Percentiles rank a stretch among this genome's conserved stretches.
Evolutionary conservation across 1,284 basidiomycete genomes (phyloP).

Genomic region (Cryptococcus sp.): DNA sequence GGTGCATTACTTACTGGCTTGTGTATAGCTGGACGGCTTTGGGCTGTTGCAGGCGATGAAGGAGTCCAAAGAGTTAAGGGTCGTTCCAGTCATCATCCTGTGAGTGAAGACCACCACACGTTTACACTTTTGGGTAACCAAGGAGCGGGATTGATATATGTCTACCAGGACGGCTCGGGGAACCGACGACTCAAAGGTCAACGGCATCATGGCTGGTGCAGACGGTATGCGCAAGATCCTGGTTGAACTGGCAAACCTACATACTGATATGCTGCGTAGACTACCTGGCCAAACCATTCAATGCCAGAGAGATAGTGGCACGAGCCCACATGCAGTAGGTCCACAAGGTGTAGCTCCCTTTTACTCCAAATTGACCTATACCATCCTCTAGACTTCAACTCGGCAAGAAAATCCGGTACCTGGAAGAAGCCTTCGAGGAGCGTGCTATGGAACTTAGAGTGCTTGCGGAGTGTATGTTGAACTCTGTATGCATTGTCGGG

Average conservation of each 20-base stretch:
- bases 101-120: too few relatives aligned
- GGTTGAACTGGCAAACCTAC: neutral
- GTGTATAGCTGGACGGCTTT: constrained; percentile 33
- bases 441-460: constrained; percentile 42
- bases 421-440: constrained; percentile 43
- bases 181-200: constrained; percentile 39
- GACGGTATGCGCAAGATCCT: constrained; percentile 35
- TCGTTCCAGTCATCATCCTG: constrained; percentile 43
- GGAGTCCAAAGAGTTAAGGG: constrained; percentile 15
- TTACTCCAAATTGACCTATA: constrained; percentile 1
- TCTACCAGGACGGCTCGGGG: constrained; percentile 32
- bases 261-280: constrained; percentile 15
- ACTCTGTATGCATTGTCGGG: neutral
- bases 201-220: constrained; percentile 47
- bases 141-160: too few relatives aligned
- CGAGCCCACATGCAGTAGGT: constrained; percentile 41
- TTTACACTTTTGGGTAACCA: too few relatives aligned
- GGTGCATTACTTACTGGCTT: neutral
- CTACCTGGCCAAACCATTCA: constrained; percentile 46
- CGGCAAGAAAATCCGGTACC: constrained; percentile 35
- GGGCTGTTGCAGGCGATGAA: constrained; percentile 31
- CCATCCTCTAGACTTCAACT: constrained; percentile 29
- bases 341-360: neutral
- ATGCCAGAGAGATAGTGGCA: constrained; percentile 51
- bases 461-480: constrained; percentile 37